Base-by-base conservation (phyloP, 2,329 filamentous ascomycete species). In the Hypoxylon sp. region DNA sequence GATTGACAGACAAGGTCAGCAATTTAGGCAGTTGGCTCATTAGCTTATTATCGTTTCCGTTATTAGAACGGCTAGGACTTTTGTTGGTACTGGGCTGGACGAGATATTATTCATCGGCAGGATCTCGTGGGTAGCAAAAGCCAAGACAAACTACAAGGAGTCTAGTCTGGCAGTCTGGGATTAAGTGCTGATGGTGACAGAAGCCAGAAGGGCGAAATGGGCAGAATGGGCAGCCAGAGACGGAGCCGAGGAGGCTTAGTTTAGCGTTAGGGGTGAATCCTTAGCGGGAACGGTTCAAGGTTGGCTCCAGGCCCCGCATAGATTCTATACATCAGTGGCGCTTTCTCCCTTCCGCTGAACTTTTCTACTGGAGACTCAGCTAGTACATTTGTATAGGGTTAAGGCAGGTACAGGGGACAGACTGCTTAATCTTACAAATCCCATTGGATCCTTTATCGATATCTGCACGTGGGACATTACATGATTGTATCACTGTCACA, bases 1-100 rank as follows among this genome's bases (percentile, higher is more conserved):
- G 42, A 28, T 48, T 76, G 48, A 51, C 28, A 45, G 22, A 14
- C 11, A 48, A 32, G 54, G 28, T 28, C 11, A 22, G n/a, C 36
- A 48, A 63, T 68, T 65, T 61, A 59, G 61, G 61, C 56, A 64
- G 50, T 61, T 53, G 64, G 57, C 56, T 58, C 53, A 64, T 54
- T 53, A 67, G 57, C 56, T 58, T 56, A 64, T 54, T 60, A 57
- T 59, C 59, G 49, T 55, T 63, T 61, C 61, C 48, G 46, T 33
- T 60, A 61, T 52, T 64, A 61, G 56, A 65, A 65, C 60, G 28
- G 28, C 11, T 61, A 62, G 52, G 62, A 62, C 62, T 58, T 65
- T 45, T 54, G 42, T 51, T 28, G 38, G 51, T 52, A 59, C 48
- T 12, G 14, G 18, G 20, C 32, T 40, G 38, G 26, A 44, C 30